These are phyloP conservation scores for Clohesyomyces aquaticus DNA, from an alignment of 495 filamentous ascomycete species.

Conservation along the genomic window DNA sequence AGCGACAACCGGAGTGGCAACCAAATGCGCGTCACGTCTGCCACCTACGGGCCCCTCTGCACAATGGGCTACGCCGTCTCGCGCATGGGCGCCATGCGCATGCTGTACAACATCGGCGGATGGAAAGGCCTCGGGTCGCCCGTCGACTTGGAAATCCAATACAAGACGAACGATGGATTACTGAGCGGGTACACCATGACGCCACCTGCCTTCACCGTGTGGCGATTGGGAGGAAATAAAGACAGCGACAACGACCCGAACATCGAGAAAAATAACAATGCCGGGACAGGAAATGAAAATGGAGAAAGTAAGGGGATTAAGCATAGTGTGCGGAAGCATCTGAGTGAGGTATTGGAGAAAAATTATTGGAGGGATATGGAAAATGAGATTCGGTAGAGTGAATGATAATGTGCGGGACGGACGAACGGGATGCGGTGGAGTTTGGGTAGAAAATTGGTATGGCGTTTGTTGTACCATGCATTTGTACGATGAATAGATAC, in stretches of 20 bases:
- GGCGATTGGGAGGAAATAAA: slow-evolving; percentile 14
- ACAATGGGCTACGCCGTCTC: slow-evolving; percentile 28
- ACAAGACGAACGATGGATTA: slow-evolving; percentile 17
- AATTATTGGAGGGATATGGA: slow-evolving; percentile 32
- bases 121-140: slow-evolving; percentile 16
- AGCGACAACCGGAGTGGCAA: not conserved
- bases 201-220: slow-evolving; percentile 22
- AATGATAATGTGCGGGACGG: not conserved
- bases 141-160: slow-evolving; percentile 30
- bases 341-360: slow-evolving; percentile 22
- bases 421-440: too few species aligned
- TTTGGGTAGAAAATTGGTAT: too few species aligned
- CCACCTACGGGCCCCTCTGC: slow-evolving; percentile 29
- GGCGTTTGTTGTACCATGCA: too few species aligned
- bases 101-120: slow-evolving; percentile 35
- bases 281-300: slow-evolving; percentile 8
- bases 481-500: too few species aligned
- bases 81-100: slow-evolving; percentile 32
- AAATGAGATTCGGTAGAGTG: slow-evolving; percentile 6
- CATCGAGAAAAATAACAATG: slow-evolving; percentile 4
- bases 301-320: slow-evolving; percentile 25
- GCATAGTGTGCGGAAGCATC: slow-evolving; percentile 23
- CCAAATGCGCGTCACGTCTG: slow-evolving; percentile 20
- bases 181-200: slow-evolving; percentile 31
- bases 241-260: slow-evolving; percentile 32